Evolutionary conservation across 495 filamentous ascomycete genomes (phyloP).

Genomic region (Aspergillus taichungensis): DNA sequence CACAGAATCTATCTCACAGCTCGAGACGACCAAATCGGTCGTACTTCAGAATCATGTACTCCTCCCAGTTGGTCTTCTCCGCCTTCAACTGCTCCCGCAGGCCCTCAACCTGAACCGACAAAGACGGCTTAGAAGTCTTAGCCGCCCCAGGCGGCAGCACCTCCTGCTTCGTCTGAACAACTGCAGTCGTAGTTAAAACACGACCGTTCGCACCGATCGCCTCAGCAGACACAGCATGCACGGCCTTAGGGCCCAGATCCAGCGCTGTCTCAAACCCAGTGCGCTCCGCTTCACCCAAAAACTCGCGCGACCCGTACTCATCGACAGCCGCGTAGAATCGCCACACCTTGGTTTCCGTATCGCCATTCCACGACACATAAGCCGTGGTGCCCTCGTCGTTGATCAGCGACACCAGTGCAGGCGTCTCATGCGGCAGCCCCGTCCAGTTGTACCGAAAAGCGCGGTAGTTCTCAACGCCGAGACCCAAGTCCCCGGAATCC

Average conservation of each 20-base stretch:
- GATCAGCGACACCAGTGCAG: constrained; percentile 25
- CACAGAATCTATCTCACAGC: too few relatives aligned
- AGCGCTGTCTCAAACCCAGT: constrained; percentile 32
- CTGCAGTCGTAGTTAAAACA: constrained; percentile 17
- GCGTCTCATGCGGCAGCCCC: constrained; percentile 22
- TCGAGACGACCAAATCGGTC: constrained; percentile 1
- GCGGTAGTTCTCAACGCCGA: constrained; percentile 29
- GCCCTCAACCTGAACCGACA: not conserved
- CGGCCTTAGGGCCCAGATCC: constrained; percentile 6
- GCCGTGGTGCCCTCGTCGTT: constrained; percentile 19
- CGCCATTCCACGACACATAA: constrained; percentile 38
- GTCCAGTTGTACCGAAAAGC: constrained; percentile 31
- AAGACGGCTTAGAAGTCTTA: not conserved
- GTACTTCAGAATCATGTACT: constrained; percentile 10
- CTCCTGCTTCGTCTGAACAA: constrained; percentile 13
- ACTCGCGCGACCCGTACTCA: constrained; percentile 23
- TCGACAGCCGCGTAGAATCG: constrained; percentile 29
- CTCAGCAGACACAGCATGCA: constrained; percentile 14
- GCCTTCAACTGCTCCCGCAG: not conserved
- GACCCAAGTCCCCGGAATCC: constrained; percentile 21
- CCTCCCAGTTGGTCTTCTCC: constrained; percentile 4
- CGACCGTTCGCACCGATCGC: constrained; percentile 13
- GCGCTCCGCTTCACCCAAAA: constrained; percentile 25
- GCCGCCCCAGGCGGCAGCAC: constrained; percentile 10
- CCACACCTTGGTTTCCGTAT: constrained; percentile 31